Percentiles rank a stretch among this genome's conserved stretches.
Conservation (phyloP, 2,329 filamentous ascomycete genomes). For the Peltaster fructicola region DNA sequence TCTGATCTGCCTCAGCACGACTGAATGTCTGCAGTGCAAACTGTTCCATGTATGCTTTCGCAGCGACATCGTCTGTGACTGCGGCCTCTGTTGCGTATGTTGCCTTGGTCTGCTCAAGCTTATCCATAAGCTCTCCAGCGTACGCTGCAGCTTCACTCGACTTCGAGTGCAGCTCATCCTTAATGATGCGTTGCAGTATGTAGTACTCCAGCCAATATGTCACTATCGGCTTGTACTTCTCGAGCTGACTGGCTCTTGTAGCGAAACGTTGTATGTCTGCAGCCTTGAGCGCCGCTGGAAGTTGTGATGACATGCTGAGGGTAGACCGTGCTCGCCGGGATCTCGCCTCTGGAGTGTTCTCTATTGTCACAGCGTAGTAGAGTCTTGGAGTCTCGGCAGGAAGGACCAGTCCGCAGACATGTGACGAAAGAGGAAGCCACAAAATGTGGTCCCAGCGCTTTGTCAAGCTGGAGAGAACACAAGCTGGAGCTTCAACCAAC, state of each 20-base stretch:
- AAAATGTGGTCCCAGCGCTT: too few species aligned
- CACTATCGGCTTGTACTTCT: conserved; percentile 68
- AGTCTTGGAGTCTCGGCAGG: too few species aligned
- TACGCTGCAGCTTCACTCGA: conserved; percentile 66
- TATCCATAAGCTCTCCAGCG: conserved; percentile 75
- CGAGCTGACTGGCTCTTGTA: conserved; percentile 66
- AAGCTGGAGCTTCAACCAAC: too few species aligned
- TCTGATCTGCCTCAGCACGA: conserved; percentile 65
- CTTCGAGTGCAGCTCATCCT: conserved; percentile 56
- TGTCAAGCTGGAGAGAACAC: too few species aligned
- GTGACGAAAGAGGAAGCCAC: too few species aligned
- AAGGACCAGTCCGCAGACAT: too few species aligned
- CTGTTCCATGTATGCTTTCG: conserved; percentile 83
- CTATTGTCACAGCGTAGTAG: too few species aligned
- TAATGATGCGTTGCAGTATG: conserved; percentile 81
- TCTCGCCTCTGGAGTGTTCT: too few species aligned
- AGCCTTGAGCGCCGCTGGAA: conserved; percentile 57
- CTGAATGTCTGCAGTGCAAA: conserved; percentile 81
- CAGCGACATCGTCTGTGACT: conserved; percentile 67
- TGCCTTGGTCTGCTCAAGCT: conserved; percentile 64
- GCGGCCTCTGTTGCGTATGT: conserved; percentile 64
- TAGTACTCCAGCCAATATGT: conserved; percentile 90
- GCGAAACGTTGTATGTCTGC: conserved; percentile 75
- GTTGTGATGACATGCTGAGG: conserved; percentile 47
- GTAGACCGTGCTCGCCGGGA: too few species aligned